Evolutionary conservation across 148 eudicot species (phyloP), one percentile per base, ranked within the genome.

Genomic region (Arctostaphylos glauca): DNA sequence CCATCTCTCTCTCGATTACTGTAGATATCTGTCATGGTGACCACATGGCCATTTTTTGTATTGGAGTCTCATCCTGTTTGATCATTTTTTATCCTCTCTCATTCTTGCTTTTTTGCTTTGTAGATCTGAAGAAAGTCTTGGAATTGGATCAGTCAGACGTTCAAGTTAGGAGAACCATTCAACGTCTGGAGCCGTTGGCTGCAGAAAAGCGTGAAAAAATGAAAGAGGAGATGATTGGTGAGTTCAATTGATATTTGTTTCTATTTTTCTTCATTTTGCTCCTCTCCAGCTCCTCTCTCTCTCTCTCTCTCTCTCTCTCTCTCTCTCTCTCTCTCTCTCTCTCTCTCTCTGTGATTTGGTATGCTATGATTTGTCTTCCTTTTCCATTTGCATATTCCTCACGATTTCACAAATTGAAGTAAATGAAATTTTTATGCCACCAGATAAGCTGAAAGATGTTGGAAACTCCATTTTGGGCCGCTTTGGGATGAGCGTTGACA

Each of bases 201-300:
- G 89, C 86, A 66, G 99, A 92, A 84, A 96, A 94, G 90, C 89
- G 89, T 81, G 99, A 96, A 73, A 93, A 92, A 84, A 92, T 96
- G 99, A 94, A 96, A 83, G 94, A 96, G 87, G 98, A 96, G 84
- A 96, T 96, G 99, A 90, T 96, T 38, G 96, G 99, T 96, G 78
- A 84, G 79, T 76, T 71, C 64, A 67, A 59, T 14, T 8, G 14
- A n/a, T 49, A 0, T n/a, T 67, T 8, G 4, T 55, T 10, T 44
- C 6, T 62, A 66, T 66, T 0, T 43, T 54, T 54, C 16, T 49
- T 49, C 68, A 14, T 48, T 6, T 80, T 41, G 54, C 21, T 23
- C 6, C 80, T 53, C 23, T 25, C 62, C 19, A n/a, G n/a, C n/a
- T n/a, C n/a, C 49, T 15, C 31, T 18, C 16, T 25, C 49, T 18